Evolutionary conservation across 2,329 filamentous ascomycete genomes (phyloP), one percentile per base, ranked within the genome.

Genomic region (Lomentospora prolificans): DNA sequence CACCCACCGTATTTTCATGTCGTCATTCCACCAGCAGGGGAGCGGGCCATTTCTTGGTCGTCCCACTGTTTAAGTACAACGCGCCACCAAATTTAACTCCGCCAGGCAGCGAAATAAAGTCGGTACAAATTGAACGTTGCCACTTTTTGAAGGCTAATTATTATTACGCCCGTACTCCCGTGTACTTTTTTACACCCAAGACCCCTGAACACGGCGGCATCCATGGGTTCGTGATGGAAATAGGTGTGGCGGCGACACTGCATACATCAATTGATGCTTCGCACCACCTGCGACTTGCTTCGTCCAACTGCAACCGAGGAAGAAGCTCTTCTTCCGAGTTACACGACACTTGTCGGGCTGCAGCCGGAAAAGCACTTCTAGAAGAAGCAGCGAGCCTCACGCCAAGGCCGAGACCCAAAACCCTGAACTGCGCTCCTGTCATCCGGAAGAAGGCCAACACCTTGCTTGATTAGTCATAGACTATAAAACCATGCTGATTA

Each of bases 381-480:
- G 4, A 17, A 39, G 33, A 39, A n/a, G 33, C 33, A 39, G 5
- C 36, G 19, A 39, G 36, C 36, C 36, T 5, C 14, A 39, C 36
- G 36, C 36, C 36, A 41, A 41, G 36, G n/a, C n/a, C n/a, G 36
- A 7, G 19, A 6, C 36, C n/a, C 19, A 17, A 17, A 8, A 41
- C 3, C n/a, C 36, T 41, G n/a, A 48, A 27, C 41, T 54, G 48
- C 51, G 55, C 41, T 58, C 25, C 50, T 53, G 52, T 24, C 19
- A 27, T 44, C 50, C 44, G 48, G 51, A 31, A 17, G 41, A 51
- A 33, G 39, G 53, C 55, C 55, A 33, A 27, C n/a, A 53, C n/a
- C n/a, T n/a, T n/a, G n/a, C n/a, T n/a, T 17, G 31, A 25, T 33
- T 41, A 17, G 14, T 5, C 53, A 19, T 24, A 12, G n/a, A n/a